A percentile compares a stretch with the other conserved stretches of the same genome.
These are phyloP conservation scores for Buddleja alternifolia DNA, from an alignment of 257 asterid species.

Conservation along the genomic window DNA sequence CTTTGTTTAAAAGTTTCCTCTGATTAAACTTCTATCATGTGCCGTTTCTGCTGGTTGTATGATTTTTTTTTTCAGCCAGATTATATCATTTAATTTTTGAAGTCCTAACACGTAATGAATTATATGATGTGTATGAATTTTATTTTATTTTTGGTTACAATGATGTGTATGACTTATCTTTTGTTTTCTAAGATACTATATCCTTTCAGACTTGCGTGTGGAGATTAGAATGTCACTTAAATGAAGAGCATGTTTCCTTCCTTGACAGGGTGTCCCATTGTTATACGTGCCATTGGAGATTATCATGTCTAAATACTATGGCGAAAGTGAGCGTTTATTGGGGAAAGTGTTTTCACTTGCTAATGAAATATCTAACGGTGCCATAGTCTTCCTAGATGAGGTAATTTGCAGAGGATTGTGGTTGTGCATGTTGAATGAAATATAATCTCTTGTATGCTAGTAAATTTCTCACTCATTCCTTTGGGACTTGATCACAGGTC, in stretches of 20 bases:
- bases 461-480: conserved; percentile 6
- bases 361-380: conserved; percentile 81
- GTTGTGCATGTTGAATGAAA: conserved; percentile 16
- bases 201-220: conserved; percentile 11
- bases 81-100: neutral
- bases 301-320: conserved; percentile 89
- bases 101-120: neutral
- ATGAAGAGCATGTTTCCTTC: conserved; percentile 21
- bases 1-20: conserved; percentile 28
- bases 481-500: conserved; percentile 53
- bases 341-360: conserved; percentile 94
- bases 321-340: conserved; percentile 92
- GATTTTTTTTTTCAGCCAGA: neutral
- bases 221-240: conserved; percentile 23
- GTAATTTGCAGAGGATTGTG: conserved; percentile 40
- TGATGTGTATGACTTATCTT: no score
- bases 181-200: no score
- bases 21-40: conserved; percentile 1
- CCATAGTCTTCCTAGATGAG: conserved; percentile 92
- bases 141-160: no score
- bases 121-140: no score
- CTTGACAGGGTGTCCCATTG: conserved; percentile 79
- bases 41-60: neutral
- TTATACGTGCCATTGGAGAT: conserved; percentile 91
- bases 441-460: conserved; percentile 13